Base-by-base conservation (phyloP, 805 yeast genomes). In the Metschnikowia kunwiensis region DNA sequence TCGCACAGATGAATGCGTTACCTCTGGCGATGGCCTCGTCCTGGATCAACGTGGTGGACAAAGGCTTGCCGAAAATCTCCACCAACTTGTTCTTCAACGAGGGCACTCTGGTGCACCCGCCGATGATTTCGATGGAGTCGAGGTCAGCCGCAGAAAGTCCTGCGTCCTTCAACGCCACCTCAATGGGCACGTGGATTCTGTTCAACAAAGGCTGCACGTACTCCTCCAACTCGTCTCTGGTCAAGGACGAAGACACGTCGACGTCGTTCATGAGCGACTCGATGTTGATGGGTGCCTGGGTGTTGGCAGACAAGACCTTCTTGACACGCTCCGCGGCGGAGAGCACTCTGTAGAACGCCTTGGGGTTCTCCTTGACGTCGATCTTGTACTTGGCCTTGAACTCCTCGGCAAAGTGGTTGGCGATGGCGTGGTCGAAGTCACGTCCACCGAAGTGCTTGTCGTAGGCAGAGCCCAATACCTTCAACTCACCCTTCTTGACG, bases 1-100 rank as follows among this genome's bases (percentile, higher is more conserved):
- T 86, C 52, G 98, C 99, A 68, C 98, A 93, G 58, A 93, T 85
- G 43, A 93, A 93, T 32, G 98, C 96, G 56, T 96, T 95, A 74
- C 99, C 99, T 68, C 91, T 86, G 39, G 98, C 97, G 63, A 91
- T 84, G 47, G 98, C 96, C 77, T 93, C 99, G 63, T 93, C 99
- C 73, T 89, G 97, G 78, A 93, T 93, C 70, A 94, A 79, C 53
- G 97, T 94, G 74, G 85, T 84, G 26, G 96, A 86, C 61, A 93
- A 45, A 13, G 40, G 50, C 50, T 45, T 49, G 63, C 86, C 58
- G 62, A 93, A 87, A 49, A 85, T 74, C 60, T 82, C 85, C 53
- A 83, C 53, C 53, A 93, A 75, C 59, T 77, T 82, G 53, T 81
- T 77, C 77, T 93, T 93, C 62, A 93, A 74, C 38, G 85, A 70